These are phyloP conservation scores for Alloascoidea hylecoeti DNA, from an alignment of 805 yeast genomes.

Conservation along the genomic window DNA sequence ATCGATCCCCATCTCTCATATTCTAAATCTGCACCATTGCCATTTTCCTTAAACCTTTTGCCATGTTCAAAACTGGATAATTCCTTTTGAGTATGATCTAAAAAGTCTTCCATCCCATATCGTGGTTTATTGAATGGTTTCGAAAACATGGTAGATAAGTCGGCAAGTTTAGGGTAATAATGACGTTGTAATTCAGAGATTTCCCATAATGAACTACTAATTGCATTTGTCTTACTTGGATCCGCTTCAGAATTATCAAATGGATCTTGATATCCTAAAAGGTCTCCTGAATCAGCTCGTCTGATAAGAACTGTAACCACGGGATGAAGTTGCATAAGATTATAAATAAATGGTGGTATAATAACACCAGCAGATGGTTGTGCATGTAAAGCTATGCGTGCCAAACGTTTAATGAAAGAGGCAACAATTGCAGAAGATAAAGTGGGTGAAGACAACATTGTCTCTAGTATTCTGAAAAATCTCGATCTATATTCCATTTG, in stretches of 20 bases:
- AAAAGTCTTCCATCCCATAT: conserved; percentile 86
- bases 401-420: conserved; percentile 73
- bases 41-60: conserved; percentile 46
- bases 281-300: conserved; percentile 14
- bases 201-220: conserved; percentile 89
- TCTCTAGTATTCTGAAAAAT: conserved; percentile 74
- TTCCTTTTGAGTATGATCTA: conserved; percentile 77
- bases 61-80: conserved; percentile 47
- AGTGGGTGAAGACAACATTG: conserved; percentile 80
- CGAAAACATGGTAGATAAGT: conserved; percentile 73
- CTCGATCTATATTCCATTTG: conserved; percentile 75
- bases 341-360: conserved; percentile 82
- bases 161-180: conserved; percentile 91
- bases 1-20: conserved; percentile 37
- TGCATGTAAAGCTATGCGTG: conserved; percentile 60
- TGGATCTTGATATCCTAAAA: conserved; percentile 38
- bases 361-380: conserved; percentile 86
- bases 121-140: conserved; percentile 84
- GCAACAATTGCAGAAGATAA: conserved; percentile 74
- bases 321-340: conserved; percentile 82
- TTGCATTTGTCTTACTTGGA: conserved; percentile 69
- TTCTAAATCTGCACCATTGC: conserved; percentile 74
- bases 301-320: conserved; percentile 87
- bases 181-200: conserved; percentile 65
- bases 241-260: conserved; percentile 49